Evolutionary conservation across 1,139 yeast genomes (phyloP), one percentile per base, ranked within the genome.

Genomic region (Yamadazyma dendronema): DNA sequence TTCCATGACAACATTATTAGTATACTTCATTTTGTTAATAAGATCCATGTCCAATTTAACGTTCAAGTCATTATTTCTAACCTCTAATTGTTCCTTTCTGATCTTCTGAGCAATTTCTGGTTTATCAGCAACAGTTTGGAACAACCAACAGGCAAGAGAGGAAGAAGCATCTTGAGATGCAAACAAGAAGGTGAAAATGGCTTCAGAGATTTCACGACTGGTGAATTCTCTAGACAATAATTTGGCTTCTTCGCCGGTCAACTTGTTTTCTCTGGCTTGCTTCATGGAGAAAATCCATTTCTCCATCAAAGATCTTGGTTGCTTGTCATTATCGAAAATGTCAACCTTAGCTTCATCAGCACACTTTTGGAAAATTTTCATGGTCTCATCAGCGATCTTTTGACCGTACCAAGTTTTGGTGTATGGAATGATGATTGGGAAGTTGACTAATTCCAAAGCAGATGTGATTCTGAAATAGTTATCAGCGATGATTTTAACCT

Each of bases 151-250:
- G 47, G 96, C 95, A 52, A 95, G 82, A n/a, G 96, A 87, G 3
- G 97, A 88, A 6, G 97, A 85, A 23, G 98, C 98, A 65, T 92
- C 98, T 67, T 92, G 98, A 8, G 96, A 85, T 19, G 98, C 98
- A 63, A 92, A 92, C 61, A 92, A 73, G 63, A 92, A 92, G 15
- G 98, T 92, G 74, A 92, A 92, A 48, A 92, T 79, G 38, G 95
- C 95, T 69, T 92, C 97, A 24, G 96, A 86, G 52, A 92, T 90
- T 64, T 92, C 98, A 61, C 74, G 83, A 67, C 90, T 81, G 45
- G 92, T 66, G 67, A 92, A 92, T 48, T 85, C 92, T 60, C 97
- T 82, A 48, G 88, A 78, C 48, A 78, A 67, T 31, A 78, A 61
- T 56, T 78, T 82, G 30, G 75, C 60, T 19, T 68, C 76, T n/a